Evolutionary conservation across 306 rosid genomes (phyloP), one percentile per base, ranked within the genome.

Genomic region (Phaseolus lunatus): DNA sequence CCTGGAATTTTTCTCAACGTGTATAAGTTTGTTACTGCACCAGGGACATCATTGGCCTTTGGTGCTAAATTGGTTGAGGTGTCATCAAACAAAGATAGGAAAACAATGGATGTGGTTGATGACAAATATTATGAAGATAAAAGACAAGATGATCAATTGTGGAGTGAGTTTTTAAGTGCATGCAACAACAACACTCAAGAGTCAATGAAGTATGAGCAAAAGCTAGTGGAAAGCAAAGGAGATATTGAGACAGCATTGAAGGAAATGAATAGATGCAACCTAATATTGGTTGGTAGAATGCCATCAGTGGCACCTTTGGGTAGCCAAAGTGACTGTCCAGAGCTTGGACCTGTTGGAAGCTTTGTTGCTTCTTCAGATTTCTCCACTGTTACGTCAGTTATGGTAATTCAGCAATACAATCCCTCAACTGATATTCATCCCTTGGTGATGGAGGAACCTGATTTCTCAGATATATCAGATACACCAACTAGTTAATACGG

Each of bases 311-410:
- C 82, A 7, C 85, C 89, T 2, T 80, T 90, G 91, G 83, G 56
- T 29, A 20, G 47, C 2, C 78, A n/a, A 1, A 90, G 84, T 69
- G 93, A 90, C 65, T 85, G 81, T 23, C 81, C 85, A 15, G 93
- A 90, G 70, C 83, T 90, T 50, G 96, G 93, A 37, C 91, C 93
- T 7, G 66, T 90, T 27, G 96, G 96, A 49, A 88, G 90, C 72
- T 90, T 74, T 50, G 9, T 90, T 70, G 91, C 86, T 9, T 52
- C 87, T 6, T 87, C 91, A 2, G 88, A 64, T 0, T 90, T 86
- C 76, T 90, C 93, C 0, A 72, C 75, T n/a, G 78, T 87, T 0
- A 35, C 91, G 1, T 90, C 96, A 3, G 83, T 88, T 15, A 24
- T 87, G 62, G 96, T 90, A 5, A 24, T 90, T 84, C 96, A 90